Base-by-base conservation (phyloP, 352 stramenopile species). In the Pythium coloratum region DNA sequence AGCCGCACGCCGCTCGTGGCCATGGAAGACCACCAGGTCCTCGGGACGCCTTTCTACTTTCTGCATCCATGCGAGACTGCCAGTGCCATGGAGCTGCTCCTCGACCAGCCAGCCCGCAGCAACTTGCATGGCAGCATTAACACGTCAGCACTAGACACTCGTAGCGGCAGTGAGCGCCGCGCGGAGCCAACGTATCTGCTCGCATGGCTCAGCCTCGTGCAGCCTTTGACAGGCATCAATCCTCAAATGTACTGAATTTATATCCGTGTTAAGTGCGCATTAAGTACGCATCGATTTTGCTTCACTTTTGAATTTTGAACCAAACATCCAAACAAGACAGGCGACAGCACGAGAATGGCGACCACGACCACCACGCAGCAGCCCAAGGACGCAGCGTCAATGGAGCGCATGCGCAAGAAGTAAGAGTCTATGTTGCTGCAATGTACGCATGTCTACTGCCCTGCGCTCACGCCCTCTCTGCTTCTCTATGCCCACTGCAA, bases 1-100 rank as follows among this genome's bases (percentile, higher is more conserved):
- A 42, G 32, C 4, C 62, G 54, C n/a, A 58, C 68, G 24, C 58
- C 69, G 6, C 73, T 92, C 24, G 71, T 91, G 20, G 77, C 77
- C 0, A 82, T 92, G 75, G 87, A 92, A 26, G 74, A 89, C 42
- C 87, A 95, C 51, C 82, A 82, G 2, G 76, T 94, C 13, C 62
- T 91, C 16, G 80, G 80, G 55, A 80, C 76, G 28, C 84, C 86
- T 0, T 92, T 89, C 71, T 81, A 81, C 65, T 82, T 92, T 30
- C 53, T 95, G 12, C 87, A 95, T 66, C 87, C 87, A 24, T 95
- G 87, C 47, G 87, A 95, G 68, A 95, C 85, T 24, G 67, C 82
- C 44, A 67, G 68, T 18, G 80, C 81, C 10, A 91, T 95, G 82
- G 75, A 74, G 55, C 56, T 95, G 44, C 70, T 95, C 14, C 57